Evolutionary conservation across 805 yeast species (phyloP).

Genomic region (Ogataea glucozyma): DNA sequence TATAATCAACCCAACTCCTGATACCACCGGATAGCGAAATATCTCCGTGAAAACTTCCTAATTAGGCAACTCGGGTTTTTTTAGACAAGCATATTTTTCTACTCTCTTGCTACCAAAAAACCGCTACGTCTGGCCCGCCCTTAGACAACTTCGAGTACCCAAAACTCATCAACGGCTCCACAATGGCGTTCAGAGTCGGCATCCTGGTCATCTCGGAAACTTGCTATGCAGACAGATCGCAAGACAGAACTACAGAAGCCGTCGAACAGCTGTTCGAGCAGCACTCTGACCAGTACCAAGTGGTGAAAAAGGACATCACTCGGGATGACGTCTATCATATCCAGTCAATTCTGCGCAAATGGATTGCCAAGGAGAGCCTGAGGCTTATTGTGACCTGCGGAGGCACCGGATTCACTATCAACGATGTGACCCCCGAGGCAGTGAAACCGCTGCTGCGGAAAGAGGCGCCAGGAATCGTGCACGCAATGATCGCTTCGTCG

Average conservation of each 20-base stretch:
- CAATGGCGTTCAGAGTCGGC: slow-evolving; percentile 20
- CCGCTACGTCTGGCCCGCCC: too few species aligned
- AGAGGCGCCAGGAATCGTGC: slow-evolving; percentile 51
- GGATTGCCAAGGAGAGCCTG: slow-evolving; percentile 28
- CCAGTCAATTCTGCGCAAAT: slow-evolving; percentile 28
- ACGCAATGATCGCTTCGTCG: slow-evolving; percentile 46
- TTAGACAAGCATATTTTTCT: too few species aligned
- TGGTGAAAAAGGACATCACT: slow-evolving; percentile 28
- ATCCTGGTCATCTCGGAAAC: slow-evolving; percentile 45
- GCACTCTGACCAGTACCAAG: slow-evolving; percentile 6
- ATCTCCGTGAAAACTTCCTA: too few species aligned
- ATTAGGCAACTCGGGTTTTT: too few species aligned
- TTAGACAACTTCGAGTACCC: too few species aligned
- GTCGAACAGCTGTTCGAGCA: slow-evolving; percentile 22
- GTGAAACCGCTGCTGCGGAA: slow-evolving; percentile 42
- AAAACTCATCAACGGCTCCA: neutral
- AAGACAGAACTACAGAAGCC: slow-evolving; percentile 37
- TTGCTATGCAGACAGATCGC: slow-evolving; percentile 33
- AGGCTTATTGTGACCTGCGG: slow-evolving; percentile 48
- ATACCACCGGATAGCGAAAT: too few species aligned
- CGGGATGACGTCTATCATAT: slow-evolving; percentile 40
- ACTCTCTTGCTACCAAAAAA: too few species aligned
- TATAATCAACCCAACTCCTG: too few species aligned
- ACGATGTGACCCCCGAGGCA: slow-evolving; percentile 55
- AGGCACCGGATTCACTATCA: slow-evolving; percentile 51